Base-by-base conservation (phyloP, 176 grass and related monocot species). In the Eleusine indica region DNA sequence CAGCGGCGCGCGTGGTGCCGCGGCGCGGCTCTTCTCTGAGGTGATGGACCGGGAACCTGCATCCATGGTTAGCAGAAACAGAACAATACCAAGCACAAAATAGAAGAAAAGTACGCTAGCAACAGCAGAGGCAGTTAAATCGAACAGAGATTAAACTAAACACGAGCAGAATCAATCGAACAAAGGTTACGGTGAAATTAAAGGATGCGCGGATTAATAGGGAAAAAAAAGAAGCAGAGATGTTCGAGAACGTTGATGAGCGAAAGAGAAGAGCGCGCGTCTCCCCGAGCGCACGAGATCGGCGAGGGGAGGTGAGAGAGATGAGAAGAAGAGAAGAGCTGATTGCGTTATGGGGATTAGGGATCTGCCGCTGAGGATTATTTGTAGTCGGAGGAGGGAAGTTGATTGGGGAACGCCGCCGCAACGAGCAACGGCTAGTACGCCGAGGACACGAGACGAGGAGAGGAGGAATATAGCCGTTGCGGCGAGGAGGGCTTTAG, bases 51-150 rank as follows among this genome's bases (percentile, higher is more conserved):
- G 35, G 76, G 92, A 89, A 2, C 81, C 65, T 91, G 78, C 82
- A 49, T 87, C 92, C 89, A 94, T 94, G 74, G 54, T 89, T 76
- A 89, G 77, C 40, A 65, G 43, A 58, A 86, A 71, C 53, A 56
- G 9, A 48, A 37, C 13, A 81, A 77, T 15, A 29, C 35, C 67
- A 56, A 58, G 22, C 9, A 64, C 77, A 67, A 60, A 72, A 47
- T 39, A 86, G 57, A 41, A 77, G 13, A 47, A 86, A 47, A 75
- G 70, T 35, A 11, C 28, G 17, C 1, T 29, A 43, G 21, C 21
- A 17, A 10, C 2, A 19, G 37, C 1, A 8, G 4, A 63, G 52
- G 21, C 32, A 6, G 54, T 32, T 52, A 6, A 65, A 48, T 18
- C 25, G 21, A 62, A 37, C 0, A 29, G n/a, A 1, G 7, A 16